These are phyloP conservation scores for Pisolithus sp. DNA, from an alignment of 768 basidiomycete species.

Conservation along the genomic window DNA sequence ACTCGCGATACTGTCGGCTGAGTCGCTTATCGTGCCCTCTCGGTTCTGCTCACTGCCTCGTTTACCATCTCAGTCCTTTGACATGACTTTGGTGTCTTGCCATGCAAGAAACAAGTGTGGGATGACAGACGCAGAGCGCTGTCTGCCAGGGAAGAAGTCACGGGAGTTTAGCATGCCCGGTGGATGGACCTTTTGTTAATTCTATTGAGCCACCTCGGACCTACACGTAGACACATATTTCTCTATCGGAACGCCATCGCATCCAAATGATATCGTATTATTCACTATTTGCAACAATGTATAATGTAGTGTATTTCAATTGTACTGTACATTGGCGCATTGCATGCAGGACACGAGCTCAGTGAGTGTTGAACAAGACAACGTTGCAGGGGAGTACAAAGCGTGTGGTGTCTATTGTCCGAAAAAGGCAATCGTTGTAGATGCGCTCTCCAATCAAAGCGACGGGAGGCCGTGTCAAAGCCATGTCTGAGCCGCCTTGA, in stretches of 20 bases:
- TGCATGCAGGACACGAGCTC: background rate
- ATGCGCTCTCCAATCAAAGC: constrained; percentile 11
- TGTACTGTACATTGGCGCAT: background rate
- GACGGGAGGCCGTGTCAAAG: background rate
- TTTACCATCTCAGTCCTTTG: constrained; percentile 15
- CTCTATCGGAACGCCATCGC: background rate
- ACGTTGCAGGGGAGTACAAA: constrained; percentile 12
- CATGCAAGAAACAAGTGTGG: background rate
- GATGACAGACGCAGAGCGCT: constrained; percentile 7
- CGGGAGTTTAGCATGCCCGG: constrained; percentile 37
- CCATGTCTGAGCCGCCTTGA: constrained; percentile 18
- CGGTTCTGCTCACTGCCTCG: constrained; percentile 22
- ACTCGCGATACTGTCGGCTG: constrained; percentile 6
- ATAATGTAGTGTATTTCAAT: background rate
- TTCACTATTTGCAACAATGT: constrained; percentile 11
- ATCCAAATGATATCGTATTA: background rate
- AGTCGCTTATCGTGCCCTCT: constrained; percentile 13
- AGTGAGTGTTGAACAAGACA: too few relatives aligned
- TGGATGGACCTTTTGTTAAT: constrained; percentile 30
- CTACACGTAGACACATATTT: background rate
- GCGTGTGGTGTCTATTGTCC: constrained; percentile 24
- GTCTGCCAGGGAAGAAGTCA: constrained; percentile 11
- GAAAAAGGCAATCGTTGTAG: constrained; percentile 29
- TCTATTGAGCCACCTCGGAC: background rate
- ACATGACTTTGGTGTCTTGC: constrained; percentile 9